A percentile compares a stretch with the other conserved stretches of the same genome.
Evolutionary conservation across 1,284 basidiomycete species (phyloP).

Genomic region (Ceratobasidium sp.): DNA sequence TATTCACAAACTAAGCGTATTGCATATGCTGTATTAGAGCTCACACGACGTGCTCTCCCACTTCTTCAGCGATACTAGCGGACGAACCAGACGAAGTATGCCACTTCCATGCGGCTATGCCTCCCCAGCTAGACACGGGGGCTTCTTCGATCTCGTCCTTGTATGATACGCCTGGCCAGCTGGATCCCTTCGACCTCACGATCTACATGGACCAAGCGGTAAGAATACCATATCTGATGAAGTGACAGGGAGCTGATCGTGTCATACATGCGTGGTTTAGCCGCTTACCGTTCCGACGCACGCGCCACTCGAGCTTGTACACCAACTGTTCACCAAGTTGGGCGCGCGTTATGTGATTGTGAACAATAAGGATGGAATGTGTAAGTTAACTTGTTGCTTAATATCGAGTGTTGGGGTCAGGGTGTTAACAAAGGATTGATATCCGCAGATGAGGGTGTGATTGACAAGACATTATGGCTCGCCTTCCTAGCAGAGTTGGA

Average conservation of each 20-base stretch:
- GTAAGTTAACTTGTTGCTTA: slow-evolving; percentile 60
- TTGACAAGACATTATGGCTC: slow-evolving; percentile 94
- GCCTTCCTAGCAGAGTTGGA: slow-evolving; percentile 65
- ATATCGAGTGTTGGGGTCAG: slow-evolving; percentile 16
- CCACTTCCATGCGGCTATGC: slow-evolving; percentile 64
- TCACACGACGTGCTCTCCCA: slow-evolving; percentile 24
- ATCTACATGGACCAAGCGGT: slow-evolving; percentile 89
- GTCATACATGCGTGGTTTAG: slow-evolving; percentile 1
- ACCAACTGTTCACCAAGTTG: slow-evolving; percentile 91
- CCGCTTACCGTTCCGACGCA: slow-evolving; percentile 85
- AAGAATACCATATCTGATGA: slow-evolving; percentile 47
- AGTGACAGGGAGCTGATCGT: slow-evolving; percentile 45
- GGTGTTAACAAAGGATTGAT: slow-evolving; percentile 4
- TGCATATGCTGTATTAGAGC: not conserved
- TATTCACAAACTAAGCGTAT: slow-evolving; percentile 25
- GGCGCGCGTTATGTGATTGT: slow-evolving; percentile 92
- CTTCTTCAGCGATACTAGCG: slow-evolving; percentile 71
- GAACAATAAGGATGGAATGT: slow-evolving; percentile 82
- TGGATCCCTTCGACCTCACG: slow-evolving; percentile 84
- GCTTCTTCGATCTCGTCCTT: slow-evolving; percentile 71
- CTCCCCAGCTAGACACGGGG: slow-evolving; percentile 56
- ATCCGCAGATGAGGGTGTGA: slow-evolving; percentile 79
- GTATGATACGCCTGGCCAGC: slow-evolving; percentile 57
- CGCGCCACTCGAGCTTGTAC: slow-evolving; percentile 88
- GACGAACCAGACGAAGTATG: slow-evolving; percentile 75